phyloP scores from a whole-genome alignment of 2,329 filamentous ascomycete species.

The Nothophoma quercina region DNA sequence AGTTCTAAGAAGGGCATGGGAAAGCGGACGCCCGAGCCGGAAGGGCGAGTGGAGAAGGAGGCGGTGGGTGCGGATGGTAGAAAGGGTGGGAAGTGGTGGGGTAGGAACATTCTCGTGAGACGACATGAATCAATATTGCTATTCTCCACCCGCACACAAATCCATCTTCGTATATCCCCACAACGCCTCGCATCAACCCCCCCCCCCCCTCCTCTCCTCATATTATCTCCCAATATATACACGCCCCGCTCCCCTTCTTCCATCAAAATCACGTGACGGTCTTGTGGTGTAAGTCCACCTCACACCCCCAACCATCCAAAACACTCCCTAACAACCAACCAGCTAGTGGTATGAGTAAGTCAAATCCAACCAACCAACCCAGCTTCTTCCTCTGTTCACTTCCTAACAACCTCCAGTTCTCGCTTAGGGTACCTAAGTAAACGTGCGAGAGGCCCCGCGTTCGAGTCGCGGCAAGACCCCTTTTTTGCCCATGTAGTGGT shows the following conservation, averaged over 20 bases:
- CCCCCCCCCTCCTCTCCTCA: background rate
- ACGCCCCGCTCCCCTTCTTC: no score
- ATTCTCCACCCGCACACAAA: no score
- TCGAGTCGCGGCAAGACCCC: conserved; percentile 8
- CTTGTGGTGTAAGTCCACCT: conserved; percentile 5
- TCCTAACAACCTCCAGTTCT: background rate
- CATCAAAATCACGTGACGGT: conserved; percentile 7
- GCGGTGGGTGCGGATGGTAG: conserved; percentile 48
- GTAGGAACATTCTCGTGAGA: background rate
- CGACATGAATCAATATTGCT: no score
- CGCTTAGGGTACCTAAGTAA: conserved; percentile 7
- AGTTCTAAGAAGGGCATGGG: conserved; percentile 40
- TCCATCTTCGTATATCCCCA: no score
- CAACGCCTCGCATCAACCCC: background rate
- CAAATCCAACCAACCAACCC: no score
- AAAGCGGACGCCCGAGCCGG: conserved; percentile 37
- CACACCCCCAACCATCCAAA: background rate
- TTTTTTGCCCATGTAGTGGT: background rate
- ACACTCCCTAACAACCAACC: background rate
- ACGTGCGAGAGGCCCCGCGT: conserved; percentile 7
- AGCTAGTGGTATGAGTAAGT: background rate
- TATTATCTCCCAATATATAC: background rate
- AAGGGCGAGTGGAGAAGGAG: conserved; percentile 50
- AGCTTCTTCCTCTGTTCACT: no score
- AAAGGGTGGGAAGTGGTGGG: conserved; percentile 33